phyloP scores from a whole-genome alignment of 495 filamentous ascomycete species.

The Podospora fimiseda region DNA sequence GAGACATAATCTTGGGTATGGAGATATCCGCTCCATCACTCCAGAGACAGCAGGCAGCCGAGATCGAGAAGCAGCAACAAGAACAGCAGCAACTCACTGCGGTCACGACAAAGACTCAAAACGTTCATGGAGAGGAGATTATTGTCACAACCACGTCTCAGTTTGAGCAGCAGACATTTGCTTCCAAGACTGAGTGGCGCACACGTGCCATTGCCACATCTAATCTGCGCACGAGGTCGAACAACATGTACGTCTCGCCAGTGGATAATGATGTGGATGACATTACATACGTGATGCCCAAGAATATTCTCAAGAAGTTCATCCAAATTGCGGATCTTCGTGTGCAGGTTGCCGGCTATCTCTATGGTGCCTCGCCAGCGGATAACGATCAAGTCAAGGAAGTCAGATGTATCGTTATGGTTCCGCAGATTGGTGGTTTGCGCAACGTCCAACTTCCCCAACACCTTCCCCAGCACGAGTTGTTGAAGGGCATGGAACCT shows the following conservation, averaged over 20 bases:
- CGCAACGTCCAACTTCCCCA: slow-evolving; percentile 88
- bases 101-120: slow-evolving; percentile 97
- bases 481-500: slow-evolving; percentile 80
- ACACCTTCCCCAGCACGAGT: slow-evolving; percentile 89
- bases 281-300: slow-evolving; percentile 95
- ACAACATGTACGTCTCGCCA: slow-evolving; percentile 98
- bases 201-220: slow-evolving; percentile 94
- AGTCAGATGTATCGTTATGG: slow-evolving; percentile 90
- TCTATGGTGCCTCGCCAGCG: slow-evolving; percentile 87
- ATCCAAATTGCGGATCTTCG: slow-evolving; percentile 97
- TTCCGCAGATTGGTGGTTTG: slow-evolving; percentile 91
- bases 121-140: slow-evolving; percentile 95
- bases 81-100: slow-evolving; percentile 95
- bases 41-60: slow-evolving; percentile 97
- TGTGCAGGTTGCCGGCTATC: slow-evolving; percentile 90
- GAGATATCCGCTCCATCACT: slow-evolving; percentile 97
- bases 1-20: slow-evolving; percentile 99
- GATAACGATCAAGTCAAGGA: slow-evolving; percentile 98
- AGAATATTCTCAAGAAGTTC: slow-evolving; percentile 97
- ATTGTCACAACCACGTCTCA: slow-evolving; percentile 96
- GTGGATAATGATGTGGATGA: slow-evolving; percentile 77
- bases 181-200: slow-evolving; percentile 98
- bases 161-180: slow-evolving; percentile 95
- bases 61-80: slow-evolving; percentile 98
- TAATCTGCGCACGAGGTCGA: slow-evolving; percentile 88